Conservation (phyloP, 805 yeast genomes). For the Lipomyces oligophaga region DNA sequence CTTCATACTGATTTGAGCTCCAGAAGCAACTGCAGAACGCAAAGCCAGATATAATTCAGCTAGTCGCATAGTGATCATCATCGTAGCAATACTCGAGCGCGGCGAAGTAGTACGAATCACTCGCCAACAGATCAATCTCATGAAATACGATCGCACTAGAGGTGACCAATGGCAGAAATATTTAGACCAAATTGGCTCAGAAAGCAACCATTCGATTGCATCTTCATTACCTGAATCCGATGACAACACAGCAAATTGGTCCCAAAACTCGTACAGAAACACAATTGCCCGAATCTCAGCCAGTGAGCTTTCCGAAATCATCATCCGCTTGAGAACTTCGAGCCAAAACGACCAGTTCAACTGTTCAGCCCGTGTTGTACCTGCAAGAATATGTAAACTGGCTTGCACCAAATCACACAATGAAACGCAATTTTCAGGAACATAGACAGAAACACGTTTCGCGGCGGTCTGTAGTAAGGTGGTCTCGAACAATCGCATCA, state of each 20-base stretch:
- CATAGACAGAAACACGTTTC: conserved; percentile 35
- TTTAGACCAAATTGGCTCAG: conserved; percentile 48
- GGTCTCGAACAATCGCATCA: conserved; percentile 39
- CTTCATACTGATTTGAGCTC: neutral
- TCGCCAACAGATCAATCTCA: conserved; percentile 66
- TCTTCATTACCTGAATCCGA: conserved; percentile 8
- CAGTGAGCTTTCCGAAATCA: conserved; percentile 59
- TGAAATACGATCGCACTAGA: conserved; percentile 63
- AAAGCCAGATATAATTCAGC: conserved; percentile 4
- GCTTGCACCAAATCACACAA: conserved; percentile 44
- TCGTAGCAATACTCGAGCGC: conserved; percentile 8
- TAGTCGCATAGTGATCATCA: conserved; percentile 6
- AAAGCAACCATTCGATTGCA: conserved; percentile 49
- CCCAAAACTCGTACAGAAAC: conserved; percentile 71
- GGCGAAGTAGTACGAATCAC: conserved; percentile 36
- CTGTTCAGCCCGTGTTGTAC: conserved; percentile 33
- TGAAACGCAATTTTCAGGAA: conserved; percentile 39
- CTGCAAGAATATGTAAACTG: conserved; percentile 35
- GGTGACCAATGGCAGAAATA: conserved; percentile 80
- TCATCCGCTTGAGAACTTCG: conserved; percentile 53
- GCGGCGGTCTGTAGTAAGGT: conserved; percentile 38
- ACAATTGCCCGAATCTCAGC: conserved; percentile 61
- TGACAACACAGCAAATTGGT: conserved; percentile 48
- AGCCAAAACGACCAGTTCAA: conserved; percentile 80
- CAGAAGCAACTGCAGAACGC: conserved; percentile 4